Percentiles rank a stretch among this genome's conserved stretches.
Evolutionary conservation across 1,284 basidiomycete genomes (phyloP).

Genomic region (Caloboletus firmus): DNA sequence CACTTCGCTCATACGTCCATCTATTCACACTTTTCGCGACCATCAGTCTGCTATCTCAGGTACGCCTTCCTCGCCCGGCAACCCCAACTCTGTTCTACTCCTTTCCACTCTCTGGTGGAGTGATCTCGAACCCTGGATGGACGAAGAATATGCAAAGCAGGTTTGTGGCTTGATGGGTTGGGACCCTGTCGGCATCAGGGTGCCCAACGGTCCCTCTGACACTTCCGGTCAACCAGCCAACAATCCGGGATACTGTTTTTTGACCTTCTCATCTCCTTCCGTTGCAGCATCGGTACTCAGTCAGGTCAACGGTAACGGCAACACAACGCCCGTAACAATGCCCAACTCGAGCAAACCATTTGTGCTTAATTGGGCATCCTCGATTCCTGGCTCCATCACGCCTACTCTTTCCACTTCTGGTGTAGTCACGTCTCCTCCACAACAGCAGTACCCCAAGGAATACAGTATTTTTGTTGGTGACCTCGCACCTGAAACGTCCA

Average conservation of each 20-base stretch:
- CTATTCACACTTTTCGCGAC: constrained; percentile 27
- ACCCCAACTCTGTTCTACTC: constrained; percentile 33
- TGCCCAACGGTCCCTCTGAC: constrained; percentile 64
- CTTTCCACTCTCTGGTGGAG: constrained; percentile 75
- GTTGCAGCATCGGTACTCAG: constrained; percentile 71
- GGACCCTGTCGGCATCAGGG: constrained; percentile 70
- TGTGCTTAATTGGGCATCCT: constrained; percentile 79
- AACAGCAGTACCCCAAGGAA: constrained; percentile 72
- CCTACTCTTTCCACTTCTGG: constrained; percentile 40
- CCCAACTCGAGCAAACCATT: constrained; percentile 76
- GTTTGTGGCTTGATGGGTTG: constrained; percentile 78
- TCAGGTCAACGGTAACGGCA: constrained; percentile 56
- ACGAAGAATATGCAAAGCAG: constrained; percentile 84
- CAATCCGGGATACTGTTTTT: constrained; percentile 82
- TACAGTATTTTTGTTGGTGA: constrained; percentile 92
- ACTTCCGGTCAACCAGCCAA: constrained; percentile 65
- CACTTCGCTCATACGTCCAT: constrained; percentile 31
- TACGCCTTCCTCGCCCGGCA: constrained; percentile 26
- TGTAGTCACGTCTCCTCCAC: constrained; percentile 37
- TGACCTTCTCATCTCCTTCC: constrained; percentile 74
- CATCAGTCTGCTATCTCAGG: constrained; percentile 23
- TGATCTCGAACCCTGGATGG: constrained; percentile 88
- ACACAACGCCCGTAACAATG: constrained; percentile 60
- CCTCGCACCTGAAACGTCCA: constrained; percentile 85
- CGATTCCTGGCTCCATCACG: constrained; percentile 47